Conservation (phyloP, 2,329 filamentous ascomycete species). For the Pseudogymnoascus sp. region DNA sequence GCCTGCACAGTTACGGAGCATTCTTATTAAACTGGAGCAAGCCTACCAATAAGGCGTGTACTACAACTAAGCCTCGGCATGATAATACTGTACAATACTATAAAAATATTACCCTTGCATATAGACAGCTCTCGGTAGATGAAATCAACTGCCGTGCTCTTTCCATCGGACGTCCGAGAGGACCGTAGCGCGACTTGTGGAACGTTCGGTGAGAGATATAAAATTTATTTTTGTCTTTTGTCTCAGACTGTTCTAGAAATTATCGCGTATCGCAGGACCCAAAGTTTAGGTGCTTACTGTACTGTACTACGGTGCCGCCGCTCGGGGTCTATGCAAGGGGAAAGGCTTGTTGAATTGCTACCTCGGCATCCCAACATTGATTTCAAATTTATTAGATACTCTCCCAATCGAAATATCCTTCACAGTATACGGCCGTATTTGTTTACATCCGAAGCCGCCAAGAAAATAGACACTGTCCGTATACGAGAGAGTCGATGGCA, state of each 20-base stretch:
- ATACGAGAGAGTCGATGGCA: background rate
- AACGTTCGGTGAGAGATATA: background rate
- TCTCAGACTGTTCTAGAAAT: background rate
- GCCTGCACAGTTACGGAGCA: constrained; percentile 13
- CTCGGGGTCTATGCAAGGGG: background rate
- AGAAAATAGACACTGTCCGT: background rate
- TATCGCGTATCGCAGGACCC: background rate
- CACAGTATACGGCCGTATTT: background rate
- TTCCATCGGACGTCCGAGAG: background rate
- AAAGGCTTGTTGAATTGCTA: background rate
- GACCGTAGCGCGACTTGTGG: background rate
- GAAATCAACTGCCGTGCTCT: background rate
- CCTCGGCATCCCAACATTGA: background rate
- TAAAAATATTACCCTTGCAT: background rate
- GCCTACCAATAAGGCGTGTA: background rate
- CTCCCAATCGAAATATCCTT: background rate
- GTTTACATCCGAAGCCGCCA: background rate
- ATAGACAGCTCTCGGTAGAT: background rate
- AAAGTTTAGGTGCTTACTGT: background rate
- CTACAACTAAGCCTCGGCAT: background rate
- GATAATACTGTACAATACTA: constrained; percentile 7
- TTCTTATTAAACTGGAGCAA: constrained; percentile 14
- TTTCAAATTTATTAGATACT: background rate
- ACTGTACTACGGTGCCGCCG: background rate
- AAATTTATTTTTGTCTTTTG: background rate